Evolutionary conservation across 2,329 filamentous ascomycete genomes (phyloP).

Genomic region (Zasmidium angulare): DNA sequence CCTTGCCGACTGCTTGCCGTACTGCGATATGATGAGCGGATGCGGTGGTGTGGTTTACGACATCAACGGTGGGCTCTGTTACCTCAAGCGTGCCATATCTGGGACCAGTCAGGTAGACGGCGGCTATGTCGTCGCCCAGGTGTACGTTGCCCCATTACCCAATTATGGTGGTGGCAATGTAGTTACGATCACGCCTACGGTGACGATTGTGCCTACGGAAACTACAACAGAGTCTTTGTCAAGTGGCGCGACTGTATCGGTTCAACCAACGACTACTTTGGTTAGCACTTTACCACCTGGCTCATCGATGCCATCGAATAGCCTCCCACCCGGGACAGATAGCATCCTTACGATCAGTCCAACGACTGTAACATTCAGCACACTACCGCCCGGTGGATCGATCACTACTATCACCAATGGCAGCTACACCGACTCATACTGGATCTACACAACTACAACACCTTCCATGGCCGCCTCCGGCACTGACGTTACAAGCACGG

Average conservation of each 20-base stretch:
- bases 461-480: slow-evolving; percentile 13
- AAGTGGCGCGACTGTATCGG: neutral
- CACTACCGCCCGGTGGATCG: slow-evolving; percentile 17
- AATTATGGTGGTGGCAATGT: neutral
- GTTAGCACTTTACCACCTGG: neutral
- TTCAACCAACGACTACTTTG: neutral
- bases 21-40: slow-evolving; percentile 19
- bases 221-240: neutral
- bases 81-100: slow-evolving; percentile 20
- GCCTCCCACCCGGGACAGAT: neutral
- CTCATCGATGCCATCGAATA: neutral
- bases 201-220: neutral
- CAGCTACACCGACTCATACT: slow-evolving; percentile 23
- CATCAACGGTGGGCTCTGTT: slow-evolving; percentile 13
- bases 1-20: slow-evolving; percentile 20
- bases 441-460: slow-evolving; percentile 10
- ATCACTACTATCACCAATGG: slow-evolving; percentile 22
- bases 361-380: slow-evolving; percentile 17
- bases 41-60: slow-evolving; percentile 25
- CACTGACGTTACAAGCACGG: neutral
- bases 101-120: slow-evolving; percentile 3
- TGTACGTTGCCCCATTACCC: neutral
- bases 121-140: neutral
- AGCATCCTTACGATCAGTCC: neutral
- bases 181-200: neutral